Evolutionary conservation across 23 red algal species (phyloP).

Genomic region (Gracilaria caudata): DNA sequence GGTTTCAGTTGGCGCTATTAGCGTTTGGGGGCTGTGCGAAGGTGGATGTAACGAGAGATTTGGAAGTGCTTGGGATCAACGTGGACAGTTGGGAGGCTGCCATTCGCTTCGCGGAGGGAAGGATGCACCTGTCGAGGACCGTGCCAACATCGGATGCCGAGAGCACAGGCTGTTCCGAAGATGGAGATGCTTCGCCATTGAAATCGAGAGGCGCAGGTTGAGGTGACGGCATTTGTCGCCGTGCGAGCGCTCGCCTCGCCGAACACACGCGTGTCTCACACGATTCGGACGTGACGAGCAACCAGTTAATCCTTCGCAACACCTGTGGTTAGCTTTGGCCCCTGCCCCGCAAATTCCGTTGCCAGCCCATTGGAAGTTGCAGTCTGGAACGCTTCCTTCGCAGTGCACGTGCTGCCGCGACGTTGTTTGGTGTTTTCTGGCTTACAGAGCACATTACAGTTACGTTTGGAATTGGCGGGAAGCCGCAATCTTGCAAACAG

Average conservation of each 20-base stretch:
- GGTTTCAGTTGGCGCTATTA: background rate
- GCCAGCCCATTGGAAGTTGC: background rate
- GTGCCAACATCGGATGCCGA: background rate
- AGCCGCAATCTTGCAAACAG: background rate
- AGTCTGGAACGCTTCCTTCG: background rate
- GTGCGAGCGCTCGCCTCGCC: background rate
- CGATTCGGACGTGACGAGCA: background rate
- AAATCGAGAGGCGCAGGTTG: background rate
- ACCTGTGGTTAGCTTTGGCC: background rate
- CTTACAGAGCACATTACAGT: too few species aligned
- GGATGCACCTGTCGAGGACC: slow-evolving; percentile 18
- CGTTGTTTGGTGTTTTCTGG: too few species aligned
- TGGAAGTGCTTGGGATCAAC: slow-evolving; percentile 16
- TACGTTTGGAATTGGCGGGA: background rate
- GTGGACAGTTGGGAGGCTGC: slow-evolving; percentile 16
- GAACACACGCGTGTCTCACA: slow-evolving; percentile 2
- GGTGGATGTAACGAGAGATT: background rate
- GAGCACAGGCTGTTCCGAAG: slow-evolving; percentile 3
- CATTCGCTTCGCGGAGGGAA: background rate
- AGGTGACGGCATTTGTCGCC: slow-evolving; percentile 14
- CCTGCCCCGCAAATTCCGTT: background rate
- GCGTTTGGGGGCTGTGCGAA: background rate
- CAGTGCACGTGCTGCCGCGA: too few species aligned
- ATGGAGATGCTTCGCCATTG: background rate
- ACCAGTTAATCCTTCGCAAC: slow-evolving; percentile 8